phyloP scores from a whole-genome alignment of 1,284 basidiomycete species.

The Hortiboletus rubellus region DNA sequence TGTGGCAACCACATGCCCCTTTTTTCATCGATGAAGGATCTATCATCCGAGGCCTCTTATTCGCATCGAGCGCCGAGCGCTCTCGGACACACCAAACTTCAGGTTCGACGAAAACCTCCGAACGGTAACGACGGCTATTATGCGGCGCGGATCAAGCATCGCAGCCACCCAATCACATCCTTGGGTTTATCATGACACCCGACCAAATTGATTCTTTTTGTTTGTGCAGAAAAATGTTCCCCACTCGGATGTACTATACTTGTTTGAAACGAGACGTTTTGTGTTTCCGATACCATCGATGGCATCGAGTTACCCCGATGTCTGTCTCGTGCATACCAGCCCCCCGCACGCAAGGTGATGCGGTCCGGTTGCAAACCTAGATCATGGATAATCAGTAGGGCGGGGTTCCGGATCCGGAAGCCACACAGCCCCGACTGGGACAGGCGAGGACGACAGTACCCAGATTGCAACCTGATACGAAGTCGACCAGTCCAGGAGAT shows the following conservation, averaged over 20 bases:
- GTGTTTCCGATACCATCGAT: constrained; percentile 1
- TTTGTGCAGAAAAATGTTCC: too few species aligned
- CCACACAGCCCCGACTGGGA: background rate
- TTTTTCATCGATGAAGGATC: background rate
- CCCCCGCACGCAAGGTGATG: background rate
- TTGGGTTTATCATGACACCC: background rate
- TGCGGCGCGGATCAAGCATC: background rate
- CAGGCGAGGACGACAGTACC: too few species aligned
- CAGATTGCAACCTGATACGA: background rate
- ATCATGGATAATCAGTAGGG: constrained; percentile 6
- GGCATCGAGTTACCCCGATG: background rate
- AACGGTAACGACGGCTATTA: background rate
- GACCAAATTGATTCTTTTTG: too few species aligned
- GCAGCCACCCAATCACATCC: background rate
- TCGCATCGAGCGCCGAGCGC: background rate
- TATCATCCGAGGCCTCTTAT: background rate
- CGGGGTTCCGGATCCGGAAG: background rate
- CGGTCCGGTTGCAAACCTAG: background rate
- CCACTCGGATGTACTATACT: background rate
- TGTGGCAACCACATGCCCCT: too few species aligned
- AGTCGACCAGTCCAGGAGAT: background rate
- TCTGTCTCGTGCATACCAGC: constrained; percentile 3
- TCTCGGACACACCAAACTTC: background rate
- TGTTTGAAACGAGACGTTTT: background rate
- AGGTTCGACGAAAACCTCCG: background rate